Evolutionary conservation across 257 asterid genomes (phyloP).

Genomic region (Solanum commersonii): DNA sequence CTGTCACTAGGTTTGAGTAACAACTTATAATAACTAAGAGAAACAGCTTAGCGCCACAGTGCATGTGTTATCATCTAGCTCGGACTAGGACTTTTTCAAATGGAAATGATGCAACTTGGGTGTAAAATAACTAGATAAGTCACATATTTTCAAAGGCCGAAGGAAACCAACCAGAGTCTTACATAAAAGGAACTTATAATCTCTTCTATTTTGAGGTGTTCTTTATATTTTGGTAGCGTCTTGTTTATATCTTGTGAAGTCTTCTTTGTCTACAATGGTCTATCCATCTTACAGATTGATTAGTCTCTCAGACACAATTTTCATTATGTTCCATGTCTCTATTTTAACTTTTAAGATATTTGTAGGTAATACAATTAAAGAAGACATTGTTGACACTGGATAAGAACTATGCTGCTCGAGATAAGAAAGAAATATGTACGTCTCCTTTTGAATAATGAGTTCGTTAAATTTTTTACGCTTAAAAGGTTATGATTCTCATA

Average conservation of each 20-base stretch:
- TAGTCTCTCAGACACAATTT: not conserved
- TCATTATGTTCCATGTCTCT: not conserved
- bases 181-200: not conserved
- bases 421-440: constrained; percentile 69
- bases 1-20: not conserved
- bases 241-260: not conserved
- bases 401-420: constrained; percentile 72
- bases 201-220: not conserved
- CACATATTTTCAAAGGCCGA: not conserved
- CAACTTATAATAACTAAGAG: not conserved
- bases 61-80: not conserved
- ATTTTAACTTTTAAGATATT: constrained; percentile 7
- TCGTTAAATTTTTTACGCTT: not conserved
- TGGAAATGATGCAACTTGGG: not conserved
- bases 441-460: not conserved
- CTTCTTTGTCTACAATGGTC: not conserved
- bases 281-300: not conserved
- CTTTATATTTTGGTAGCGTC: not conserved
- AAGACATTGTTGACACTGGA: constrained; percentile 63
- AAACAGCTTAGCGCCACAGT: not conserved
- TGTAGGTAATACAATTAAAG: constrained; percentile 62
- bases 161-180: not conserved
- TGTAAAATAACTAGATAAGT: not conserved
- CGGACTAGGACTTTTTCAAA: not conserved
- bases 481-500: not conserved